phyloP scores from a whole-genome alignment of 805 yeast species.

The Metschnikowia baotianmanensis region DNA sequence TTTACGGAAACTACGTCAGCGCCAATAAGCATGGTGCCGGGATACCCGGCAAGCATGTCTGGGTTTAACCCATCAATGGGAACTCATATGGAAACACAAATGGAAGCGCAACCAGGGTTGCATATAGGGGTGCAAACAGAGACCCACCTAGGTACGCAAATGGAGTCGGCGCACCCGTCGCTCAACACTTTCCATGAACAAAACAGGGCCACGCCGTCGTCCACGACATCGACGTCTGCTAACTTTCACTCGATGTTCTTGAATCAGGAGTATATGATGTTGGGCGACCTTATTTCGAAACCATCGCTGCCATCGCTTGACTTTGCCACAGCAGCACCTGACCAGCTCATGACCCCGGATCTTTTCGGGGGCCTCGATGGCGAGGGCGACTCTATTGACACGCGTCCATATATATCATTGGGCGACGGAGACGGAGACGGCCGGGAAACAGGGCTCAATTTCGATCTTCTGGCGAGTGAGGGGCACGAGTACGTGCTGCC shows the following conservation, averaged over 20 bases:
- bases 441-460: slow-evolving; percentile 12
- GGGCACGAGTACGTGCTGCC: slow-evolving; percentile 53
- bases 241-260: slow-evolving; percentile 44
- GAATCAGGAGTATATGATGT: slow-evolving; percentile 50
- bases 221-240: slow-evolving; percentile 17
- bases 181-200: slow-evolving; percentile 4
- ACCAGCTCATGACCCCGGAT: slow-evolving; percentile 12
- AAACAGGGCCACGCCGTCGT: slow-evolving; percentile 8
- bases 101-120: background rate
- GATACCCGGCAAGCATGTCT: too few species aligned
- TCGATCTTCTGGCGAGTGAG: slow-evolving; percentile 13
- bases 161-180: slow-evolving; percentile 2
- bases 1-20: too few species aligned
- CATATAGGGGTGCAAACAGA: background rate
- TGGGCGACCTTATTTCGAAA: slow-evolving; percentile 49
- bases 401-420: slow-evolving; percentile 43
- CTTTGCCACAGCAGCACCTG: slow-evolving; percentile 13
- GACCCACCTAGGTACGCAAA: background rate
- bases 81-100: background rate
- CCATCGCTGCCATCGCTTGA: slow-evolving; percentile 42
- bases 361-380: slow-evolving; percentile 13
- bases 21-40: too few species aligned
- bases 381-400: slow-evolving; percentile 10
- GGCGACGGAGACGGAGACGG: slow-evolving; percentile 22
- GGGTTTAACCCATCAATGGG: too few species aligned